Base-by-base conservation (phyloP, 139 green algal species). In the Astrephomene gubernaculifera region DNA sequence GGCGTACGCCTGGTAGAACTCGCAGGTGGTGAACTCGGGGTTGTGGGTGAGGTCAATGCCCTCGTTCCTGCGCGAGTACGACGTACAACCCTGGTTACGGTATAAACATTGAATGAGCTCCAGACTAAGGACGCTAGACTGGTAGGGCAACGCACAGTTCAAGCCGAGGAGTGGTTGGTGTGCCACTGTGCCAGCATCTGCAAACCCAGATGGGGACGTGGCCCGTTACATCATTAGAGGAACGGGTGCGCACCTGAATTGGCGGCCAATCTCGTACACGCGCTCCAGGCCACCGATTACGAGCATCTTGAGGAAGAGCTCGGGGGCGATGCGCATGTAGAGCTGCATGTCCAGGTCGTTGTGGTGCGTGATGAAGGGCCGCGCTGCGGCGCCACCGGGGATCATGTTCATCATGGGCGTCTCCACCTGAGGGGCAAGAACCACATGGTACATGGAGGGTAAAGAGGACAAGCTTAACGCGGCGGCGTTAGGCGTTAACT, bases 41-140 rank as follows among this genome's bases (percentile, higher is more conserved):
- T 99, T 99, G 95, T 99, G 98, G n/a, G 98, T 99, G 73, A 99
- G 87, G 92, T 99, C 98, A 71, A 99, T 99, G 89, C 97, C 96
- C 94, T 99, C 97, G 73, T 99, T 99, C 12, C 88, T 91, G 67
- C 31, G 33, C 49, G 17, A 57, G 14, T 25, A n/a, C n/a, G n/a
- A n/a, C n/a, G n/a, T n/a, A n/a, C n/a, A n/a, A n/a, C n/a, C n/a
- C n/a, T n/a, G n/a, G n/a, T n/a, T n/a, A n/a, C n/a, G n/a, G n/a
- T n/a, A n/a, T n/a, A n/a, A n/a, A n/a, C n/a, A n/a, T n/a, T n/a
- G n/a, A n/a, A n/a, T n/a, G n/a, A n/a, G n/a, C n/a, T n/a, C n/a
- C n/a, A n/a, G n/a, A n/a, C n/a, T n/a, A n/a, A n/a, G n/a, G n/a
- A n/a, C n/a, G n/a, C n/a, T n/a, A n/a, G n/a, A n/a, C n/a, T n/a